Evolutionary conservation across 495 filamentous ascomycete species (phyloP).

Genomic region (Podospora sp.): DNA sequence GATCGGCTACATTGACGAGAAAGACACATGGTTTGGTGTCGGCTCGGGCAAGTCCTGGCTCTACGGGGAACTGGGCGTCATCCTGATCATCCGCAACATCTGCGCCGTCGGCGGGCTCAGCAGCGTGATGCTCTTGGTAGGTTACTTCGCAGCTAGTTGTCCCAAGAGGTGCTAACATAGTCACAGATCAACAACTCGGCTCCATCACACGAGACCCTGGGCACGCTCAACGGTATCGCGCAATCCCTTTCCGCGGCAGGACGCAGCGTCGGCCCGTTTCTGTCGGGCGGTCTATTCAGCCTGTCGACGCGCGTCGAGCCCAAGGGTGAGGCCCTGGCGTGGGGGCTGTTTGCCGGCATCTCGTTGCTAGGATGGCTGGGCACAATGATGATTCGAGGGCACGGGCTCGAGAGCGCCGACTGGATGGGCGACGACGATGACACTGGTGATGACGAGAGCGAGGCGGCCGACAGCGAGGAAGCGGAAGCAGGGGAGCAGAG

Average conservation of each 20-base stretch:
- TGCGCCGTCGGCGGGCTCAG: conserved; percentile 87
- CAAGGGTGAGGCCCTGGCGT: conserved; percentile 83
- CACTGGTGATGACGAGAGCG: conserved; percentile 14
- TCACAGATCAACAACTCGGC: conserved; percentile 88
- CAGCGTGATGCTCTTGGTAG: conserved; percentile 80
- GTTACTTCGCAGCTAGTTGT: conserved; percentile 30
- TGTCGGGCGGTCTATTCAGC: conserved; percentile 83
- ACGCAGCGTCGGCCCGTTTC: conserved; percentile 82
- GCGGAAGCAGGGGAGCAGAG: neutral
- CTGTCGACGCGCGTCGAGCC: conserved; percentile 65
- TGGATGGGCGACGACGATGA: conserved; percentile 39
- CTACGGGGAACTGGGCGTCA: conserved; percentile 74
- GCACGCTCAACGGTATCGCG: conserved; percentile 89
- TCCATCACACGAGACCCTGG: conserved; percentile 80
- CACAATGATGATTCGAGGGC: conserved; percentile 71
- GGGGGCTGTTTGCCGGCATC: conserved; percentile 79
- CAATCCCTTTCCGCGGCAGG: conserved; percentile 93
- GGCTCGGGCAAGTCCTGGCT: conserved; percentile 63
- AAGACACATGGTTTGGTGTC: conserved; percentile 45
- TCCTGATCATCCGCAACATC: conserved; percentile 85
- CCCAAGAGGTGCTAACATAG: conserved; percentile 1
- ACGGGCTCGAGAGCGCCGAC: conserved; percentile 57
- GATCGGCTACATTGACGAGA: conserved; percentile 71
- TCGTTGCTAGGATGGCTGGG: conserved; percentile 75
- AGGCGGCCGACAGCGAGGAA: conserved; percentile 4